A percentile compares a stretch with the other conserved stretches of the same genome.
phyloP scores from a whole-genome alignment of 2,329 filamentous ascomycete species.

The Hypocrella siamensis region DNA sequence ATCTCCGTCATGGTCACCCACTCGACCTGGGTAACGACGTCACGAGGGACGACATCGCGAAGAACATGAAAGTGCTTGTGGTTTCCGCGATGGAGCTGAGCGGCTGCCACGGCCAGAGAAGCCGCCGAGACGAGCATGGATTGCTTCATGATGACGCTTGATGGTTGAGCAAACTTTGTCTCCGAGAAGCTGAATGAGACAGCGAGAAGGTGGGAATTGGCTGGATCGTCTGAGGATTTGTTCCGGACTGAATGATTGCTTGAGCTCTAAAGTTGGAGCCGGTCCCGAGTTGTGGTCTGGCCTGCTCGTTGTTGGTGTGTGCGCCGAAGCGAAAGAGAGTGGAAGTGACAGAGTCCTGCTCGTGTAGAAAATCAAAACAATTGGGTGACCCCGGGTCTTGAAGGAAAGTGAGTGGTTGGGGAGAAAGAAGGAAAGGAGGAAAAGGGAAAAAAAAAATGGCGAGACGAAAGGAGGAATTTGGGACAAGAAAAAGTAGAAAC shows the following conservation, averaged over 20 bases:
- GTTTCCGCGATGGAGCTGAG: constrained; percentile 30
- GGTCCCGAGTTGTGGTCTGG: not conserved
- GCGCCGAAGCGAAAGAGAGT: constrained; percentile 5
- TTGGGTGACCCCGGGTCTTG: constrained; percentile 3
- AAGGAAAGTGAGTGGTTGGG: constrained; percentile 4
- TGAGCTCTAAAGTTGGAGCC: too few relatives aligned
- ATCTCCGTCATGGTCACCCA: constrained; percentile 33
- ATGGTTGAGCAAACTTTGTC: too few relatives aligned
- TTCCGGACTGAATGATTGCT: too few relatives aligned
- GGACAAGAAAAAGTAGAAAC: constrained; percentile 1
- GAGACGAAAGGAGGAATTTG: not conserved
- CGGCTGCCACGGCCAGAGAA: constrained; percentile 26
- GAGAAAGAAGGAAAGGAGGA: constrained; percentile 1
- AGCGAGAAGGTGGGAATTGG: too few relatives aligned
- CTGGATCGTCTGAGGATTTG: too few relatives aligned
- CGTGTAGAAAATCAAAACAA: constrained; percentile 5
- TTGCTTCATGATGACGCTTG: constrained; percentile 30
- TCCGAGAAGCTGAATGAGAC: too few relatives aligned
- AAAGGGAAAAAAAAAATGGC: constrained; percentile 1
- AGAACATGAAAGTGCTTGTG: constrained; percentile 18
- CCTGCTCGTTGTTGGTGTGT: not conserved
- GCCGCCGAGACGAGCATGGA: constrained; percentile 14
- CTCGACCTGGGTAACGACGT: constrained; percentile 30
- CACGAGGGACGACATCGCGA: constrained; percentile 13
- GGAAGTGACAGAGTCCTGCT: constrained; percentile 4